Evolutionary conservation across 805 yeast species (phyloP).

Genomic region (Barnettozyma californica): DNA sequence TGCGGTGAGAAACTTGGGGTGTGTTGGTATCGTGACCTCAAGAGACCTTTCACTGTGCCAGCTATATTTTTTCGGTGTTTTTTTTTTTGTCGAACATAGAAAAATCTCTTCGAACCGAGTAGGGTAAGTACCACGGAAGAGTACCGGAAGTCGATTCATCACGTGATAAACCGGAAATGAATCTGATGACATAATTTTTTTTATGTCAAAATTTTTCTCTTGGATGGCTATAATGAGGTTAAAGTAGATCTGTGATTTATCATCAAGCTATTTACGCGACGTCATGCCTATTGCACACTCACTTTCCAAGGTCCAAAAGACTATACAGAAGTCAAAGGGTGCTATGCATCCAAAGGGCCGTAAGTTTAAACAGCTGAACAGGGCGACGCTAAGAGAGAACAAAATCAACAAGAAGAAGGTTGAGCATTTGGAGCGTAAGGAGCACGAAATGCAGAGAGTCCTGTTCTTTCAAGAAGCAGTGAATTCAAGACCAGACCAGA

Average conservation of each 20-base stretch:
- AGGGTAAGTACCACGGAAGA: not conserved
- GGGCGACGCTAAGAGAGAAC: conserved; percentile 83
- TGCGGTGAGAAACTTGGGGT: conserved; percentile 6
- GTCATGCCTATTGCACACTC: conserved; percentile 63
- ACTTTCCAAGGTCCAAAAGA: conserved; percentile 58
- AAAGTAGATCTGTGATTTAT: not conserved
- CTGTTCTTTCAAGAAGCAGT: conserved; percentile 58
- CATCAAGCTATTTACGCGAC: not conserved
- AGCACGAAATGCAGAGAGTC: conserved; percentile 53
- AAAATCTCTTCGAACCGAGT: not conserved
- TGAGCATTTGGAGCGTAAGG: conserved; percentile 51
- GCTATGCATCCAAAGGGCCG: conserved; percentile 83
- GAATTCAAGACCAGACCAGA: conserved; percentile 34
- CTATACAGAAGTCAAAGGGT: conserved; percentile 47
- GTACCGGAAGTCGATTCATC: not conserved
- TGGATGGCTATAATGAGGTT: not conserved
- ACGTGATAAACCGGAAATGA: not conserved
- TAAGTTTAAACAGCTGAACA: conserved; percentile 73
- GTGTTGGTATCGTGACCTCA: not conserved
- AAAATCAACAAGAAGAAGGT: conserved; percentile 59
- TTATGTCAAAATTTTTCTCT: conserved; percentile 6
- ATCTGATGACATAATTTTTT: not conserved
- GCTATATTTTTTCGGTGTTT: not conserved
- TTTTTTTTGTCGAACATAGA: conserved; percentile 2
- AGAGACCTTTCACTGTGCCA: not conserved